These are phyloP conservation scores for Xylariomycetidae sp. DNA, from an alignment of 2,329 filamentous ascomycete species.

Conservation along the genomic window DNA sequence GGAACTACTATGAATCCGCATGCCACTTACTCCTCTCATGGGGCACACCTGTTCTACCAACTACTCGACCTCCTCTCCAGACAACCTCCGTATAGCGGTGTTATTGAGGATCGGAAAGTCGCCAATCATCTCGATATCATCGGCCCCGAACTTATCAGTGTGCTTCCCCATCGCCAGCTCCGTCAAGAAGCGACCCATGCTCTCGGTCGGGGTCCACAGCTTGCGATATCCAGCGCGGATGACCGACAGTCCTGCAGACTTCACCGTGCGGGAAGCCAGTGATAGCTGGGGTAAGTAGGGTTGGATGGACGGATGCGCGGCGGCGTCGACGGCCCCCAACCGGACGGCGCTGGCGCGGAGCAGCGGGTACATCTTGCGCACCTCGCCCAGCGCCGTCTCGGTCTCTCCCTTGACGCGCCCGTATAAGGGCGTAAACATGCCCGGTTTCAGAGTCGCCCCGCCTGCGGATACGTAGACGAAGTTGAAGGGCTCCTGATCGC, in stretches of 20 bases:
- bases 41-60: too few species aligned
- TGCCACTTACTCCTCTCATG: too few species aligned
- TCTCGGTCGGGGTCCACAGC: slow-evolving; percentile 1
- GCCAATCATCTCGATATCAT: neutral
- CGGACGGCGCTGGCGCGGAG: neutral
- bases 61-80: too few species aligned
- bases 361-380: neutral
- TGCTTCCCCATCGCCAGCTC: slow-evolving; percentile 1
- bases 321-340: neutral
- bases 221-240: neutral
- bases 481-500: neutral
- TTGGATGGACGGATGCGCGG: neutral
- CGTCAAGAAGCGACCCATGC: neutral
- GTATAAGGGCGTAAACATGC: slow-evolving; percentile 1
- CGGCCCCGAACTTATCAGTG: neutral
- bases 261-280: neutral
- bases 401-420: slow-evolving; percentile 1
- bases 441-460: neutral
- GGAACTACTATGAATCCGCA: too few species aligned
- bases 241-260: neutral
- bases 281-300: neutral
- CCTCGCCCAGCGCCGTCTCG: neutral
- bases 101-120: neutral
- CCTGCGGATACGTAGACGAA: slow-evolving; percentile 2
- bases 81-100: neutral